Evolutionary conservation across 2,329 filamentous ascomycete genomes (phyloP), one percentile per base, ranked within the genome.

Genomic region (Colletotrichum tanaceti): DNA sequence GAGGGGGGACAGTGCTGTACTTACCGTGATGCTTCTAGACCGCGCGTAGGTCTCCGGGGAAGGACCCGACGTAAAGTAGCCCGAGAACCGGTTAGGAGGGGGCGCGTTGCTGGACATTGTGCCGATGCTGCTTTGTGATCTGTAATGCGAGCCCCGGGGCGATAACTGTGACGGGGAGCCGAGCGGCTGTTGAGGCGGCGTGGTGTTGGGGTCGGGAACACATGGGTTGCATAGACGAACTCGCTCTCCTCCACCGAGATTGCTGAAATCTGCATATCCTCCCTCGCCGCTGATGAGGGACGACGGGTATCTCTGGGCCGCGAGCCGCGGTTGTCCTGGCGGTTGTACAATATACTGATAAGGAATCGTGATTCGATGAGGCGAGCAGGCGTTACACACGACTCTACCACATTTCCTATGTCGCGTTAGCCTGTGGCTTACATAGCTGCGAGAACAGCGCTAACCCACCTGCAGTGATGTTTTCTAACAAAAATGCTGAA

Each of bases 311-410:
- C 67, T 85, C 82, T 44, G 78, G 70, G 65, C 77, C 13, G 73
- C 71, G 41, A 74, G 70, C 5, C 71, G 71, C 4, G 74, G 73
- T 50, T 78, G 74, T 7, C 81, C 84, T 1, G 92, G 91, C 3
- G 93, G 92, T 55, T 91, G 91, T 32, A 98, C 94, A 72, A 98
- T 97, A 77, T 93, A 98, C 76, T 96, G 93, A 72, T 94, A 88
- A 1, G 95, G 95, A 71, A 98, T 98, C 4, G 93, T 97, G 76
- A 98, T 98, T 70, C 94, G 89, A 79, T 98, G 95, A 4, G 95
- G 95, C 3, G 95, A 98, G 81, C 95, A 98, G 22, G 89, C 85
- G 66, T 90, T 90, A 79, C 95, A 98, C 28, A 98, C 95, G 10
- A 98, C 94, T 70, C 94, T 86, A 53, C 95, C 95, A 77, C 95